A percentile compares a stretch with the other conserved stretches of the same genome.
These are phyloP conservation scores for Metschnikowia drakensbergensis DNA, from an alignment of 805 yeast genomes.

Conservation along the genomic window DNA sequence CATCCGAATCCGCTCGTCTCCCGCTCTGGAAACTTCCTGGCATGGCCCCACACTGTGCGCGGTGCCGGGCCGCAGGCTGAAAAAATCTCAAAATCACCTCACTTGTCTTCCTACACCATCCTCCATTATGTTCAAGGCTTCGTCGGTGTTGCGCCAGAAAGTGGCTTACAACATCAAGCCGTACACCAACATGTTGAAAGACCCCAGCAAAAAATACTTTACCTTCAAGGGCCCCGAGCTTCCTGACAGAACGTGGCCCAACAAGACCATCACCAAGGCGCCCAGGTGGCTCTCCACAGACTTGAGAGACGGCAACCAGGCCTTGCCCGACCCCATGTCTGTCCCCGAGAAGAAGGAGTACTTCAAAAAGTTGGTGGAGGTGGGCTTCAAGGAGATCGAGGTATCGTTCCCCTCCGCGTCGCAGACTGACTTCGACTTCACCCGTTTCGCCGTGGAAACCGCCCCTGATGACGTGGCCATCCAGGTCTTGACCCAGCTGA, in stretches of 20 bases:
- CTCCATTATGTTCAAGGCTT: slow-evolving; percentile 25
- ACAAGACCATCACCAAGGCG: slow-evolving; percentile 59
- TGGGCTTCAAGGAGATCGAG: slow-evolving; percentile 79
- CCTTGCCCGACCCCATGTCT: slow-evolving; percentile 80
- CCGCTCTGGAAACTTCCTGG: not conserved
- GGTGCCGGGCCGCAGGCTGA: not conserved
- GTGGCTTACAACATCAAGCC: slow-evolving; percentile 23
- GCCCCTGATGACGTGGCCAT: slow-evolving; percentile 73
- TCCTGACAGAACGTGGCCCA: slow-evolving; percentile 70
- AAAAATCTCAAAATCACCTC: slow-evolving; percentile 3
- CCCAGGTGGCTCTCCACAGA: slow-evolving; percentile 82
- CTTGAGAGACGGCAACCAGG: slow-evolving; percentile 77
- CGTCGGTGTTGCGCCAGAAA: slow-evolving; percentile 22
- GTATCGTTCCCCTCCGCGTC: slow-evolving; percentile 81
- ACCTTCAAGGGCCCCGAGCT: slow-evolving; percentile 53
- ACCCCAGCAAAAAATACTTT: slow-evolving; percentile 62
- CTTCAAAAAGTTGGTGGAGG: slow-evolving; percentile 65
- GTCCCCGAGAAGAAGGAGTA: slow-evolving; percentile 70
- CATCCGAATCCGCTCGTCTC: no score
- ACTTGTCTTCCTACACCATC: not conserved
- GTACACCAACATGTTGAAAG: slow-evolving; percentile 53
- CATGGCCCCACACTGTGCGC: not conserved
- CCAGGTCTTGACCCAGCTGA: slow-evolving; percentile 72
- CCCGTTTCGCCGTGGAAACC: slow-evolving; percentile 72
- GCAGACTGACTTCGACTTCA: slow-evolving; percentile 78